Base-by-base conservation (phyloP, 139 green algal genomes). In the Picochlorum sp. region DNA sequence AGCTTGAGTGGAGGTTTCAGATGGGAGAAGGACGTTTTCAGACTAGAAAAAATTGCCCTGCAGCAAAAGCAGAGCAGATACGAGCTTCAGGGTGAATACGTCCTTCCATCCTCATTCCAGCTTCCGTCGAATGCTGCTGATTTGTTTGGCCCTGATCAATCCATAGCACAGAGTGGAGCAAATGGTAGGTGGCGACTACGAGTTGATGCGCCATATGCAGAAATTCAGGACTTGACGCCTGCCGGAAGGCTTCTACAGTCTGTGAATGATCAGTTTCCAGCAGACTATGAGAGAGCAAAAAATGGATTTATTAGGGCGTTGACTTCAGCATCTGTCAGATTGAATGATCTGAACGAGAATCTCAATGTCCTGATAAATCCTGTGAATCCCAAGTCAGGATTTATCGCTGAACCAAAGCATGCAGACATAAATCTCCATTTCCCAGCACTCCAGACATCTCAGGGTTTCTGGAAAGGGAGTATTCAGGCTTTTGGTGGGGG, bases 141-240 rank as follows among this genome's bases (percentile, higher is more conserved):
- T 62, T 54, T 78, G 23, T 37, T 61, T 23, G 49, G 45, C 18
- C 44, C 4, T 13, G 31, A 18, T 4, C 6, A 49, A 2, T 49
- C 28, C 5, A 68, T 72, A 34, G 81, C 69, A 69, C 67, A 68
- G 20, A 24, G 47, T 54, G n/a, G 47, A 9, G 24, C 81, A 28
- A 56, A 76, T 64, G 77, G 71, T 37, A 49, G n/a, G 16, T 61
- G 63, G 59, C 38, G 38, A 21, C 3, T 65, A 44, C 72, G 77
- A 56, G 75, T 92, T 15, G 71, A 58, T 28, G 86, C 94, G 10
- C 87, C 87, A 10, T n/a, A 14, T 2, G 89, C 89, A 21, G 73
- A 89, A 51, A 68, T 97, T 28, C 80, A 93, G 65, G 90, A 97
- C 65, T 82, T 97, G 57, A 71, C 95, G 28, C 90, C 90, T 9